A percentile compares a stretch with the other conserved stretches of the same genome.
phyloP scores from a whole-genome alignment of 176 grass and related monocot genomes.

The Oryza australiensis region DNA sequence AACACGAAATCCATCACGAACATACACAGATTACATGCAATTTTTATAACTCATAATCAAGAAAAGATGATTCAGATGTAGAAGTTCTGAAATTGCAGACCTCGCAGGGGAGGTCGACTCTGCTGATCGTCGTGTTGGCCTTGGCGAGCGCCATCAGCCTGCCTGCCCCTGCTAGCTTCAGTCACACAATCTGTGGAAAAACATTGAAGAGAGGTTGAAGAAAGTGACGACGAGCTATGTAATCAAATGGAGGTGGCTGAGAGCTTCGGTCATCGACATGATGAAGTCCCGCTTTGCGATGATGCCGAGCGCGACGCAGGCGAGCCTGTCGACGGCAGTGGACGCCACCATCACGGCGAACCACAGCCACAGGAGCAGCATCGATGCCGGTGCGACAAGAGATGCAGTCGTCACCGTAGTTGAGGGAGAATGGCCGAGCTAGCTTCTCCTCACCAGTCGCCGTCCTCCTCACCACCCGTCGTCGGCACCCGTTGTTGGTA shows the following conservation, averaged over 20 bases:
- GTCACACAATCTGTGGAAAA: background rate
- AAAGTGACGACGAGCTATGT: background rate
- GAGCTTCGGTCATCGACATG: slow-evolving; percentile 27
- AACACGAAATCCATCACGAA: too few relatives aligned
- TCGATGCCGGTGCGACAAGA: too few relatives aligned
- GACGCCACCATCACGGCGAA: slow-evolving; percentile 54
- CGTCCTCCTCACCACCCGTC: too few relatives aligned
- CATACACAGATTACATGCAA: too few relatives aligned
- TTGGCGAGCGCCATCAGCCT: slow-evolving; percentile 51
- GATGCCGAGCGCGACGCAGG: slow-evolving; percentile 49
- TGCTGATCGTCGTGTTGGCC: slow-evolving; percentile 56
- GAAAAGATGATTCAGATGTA: background rate
- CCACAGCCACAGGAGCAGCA: slow-evolving; percentile 51
- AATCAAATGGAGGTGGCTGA: background rate
- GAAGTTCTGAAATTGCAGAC: background rate
- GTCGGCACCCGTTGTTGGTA: too few relatives aligned
- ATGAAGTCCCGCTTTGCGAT: slow-evolving; percentile 56
- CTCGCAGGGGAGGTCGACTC: slow-evolving; percentile 66
- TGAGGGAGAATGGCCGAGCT: too few relatives aligned
- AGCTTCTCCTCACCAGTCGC: too few relatives aligned
- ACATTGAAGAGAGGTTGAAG: background rate
- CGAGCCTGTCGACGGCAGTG: slow-evolving; percentile 52
- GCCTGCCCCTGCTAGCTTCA: slow-evolving; percentile 56
- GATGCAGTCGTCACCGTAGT: background rate
- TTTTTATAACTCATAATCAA: background rate